Conservation (phyloP, 352 stramenopile genomes). For the Pythium folliculosum region DNA sequence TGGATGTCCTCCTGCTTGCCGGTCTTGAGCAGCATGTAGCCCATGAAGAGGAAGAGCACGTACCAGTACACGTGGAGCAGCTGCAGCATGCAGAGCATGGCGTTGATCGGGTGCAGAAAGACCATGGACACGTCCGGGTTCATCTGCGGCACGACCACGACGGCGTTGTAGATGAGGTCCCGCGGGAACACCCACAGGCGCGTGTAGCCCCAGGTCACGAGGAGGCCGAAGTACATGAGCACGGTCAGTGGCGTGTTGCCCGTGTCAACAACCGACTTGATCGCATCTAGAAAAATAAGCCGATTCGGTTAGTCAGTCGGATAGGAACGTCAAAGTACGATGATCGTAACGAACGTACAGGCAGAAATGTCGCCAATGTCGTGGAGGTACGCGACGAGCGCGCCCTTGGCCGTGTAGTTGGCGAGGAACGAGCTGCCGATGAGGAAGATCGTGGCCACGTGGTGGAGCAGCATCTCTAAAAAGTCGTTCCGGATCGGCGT, state of each 20-base stretch:
- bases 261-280: conserved; percentile 70
- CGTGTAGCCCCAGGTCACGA: conserved; percentile 42
- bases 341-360: conserved; percentile 41
- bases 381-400: conserved; percentile 51
- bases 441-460: conserved; percentile 60
- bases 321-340: no score
- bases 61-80: conserved; percentile 49
- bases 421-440: conserved; percentile 57
- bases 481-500: conserved; percentile 65
- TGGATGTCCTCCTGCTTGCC: conserved; percentile 51
- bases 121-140: conserved; percentile 34
- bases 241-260: conserved; percentile 37
- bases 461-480: conserved; percentile 58
- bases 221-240: conserved; percentile 38
- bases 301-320: no score
- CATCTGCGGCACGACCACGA: conserved; percentile 31
- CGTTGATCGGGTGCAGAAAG: conserved; percentile 37
- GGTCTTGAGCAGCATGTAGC: conserved; percentile 43
- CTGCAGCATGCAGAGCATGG: conserved; percentile 45
- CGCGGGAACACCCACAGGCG: conserved; percentile 42
- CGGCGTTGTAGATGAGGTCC: conserved; percentile 40
- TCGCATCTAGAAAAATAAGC: conserved; percentile 37
- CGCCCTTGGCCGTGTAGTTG: conserved; percentile 51
- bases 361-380: conserved; percentile 57
- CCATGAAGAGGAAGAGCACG: conserved; percentile 46